Percentiles rank a stretch among this genome's conserved stretches.
phyloP scores from a whole-genome alignment of 1,284 basidiomycete genomes.

The Sanguinoderma infundibulare region DNA sequence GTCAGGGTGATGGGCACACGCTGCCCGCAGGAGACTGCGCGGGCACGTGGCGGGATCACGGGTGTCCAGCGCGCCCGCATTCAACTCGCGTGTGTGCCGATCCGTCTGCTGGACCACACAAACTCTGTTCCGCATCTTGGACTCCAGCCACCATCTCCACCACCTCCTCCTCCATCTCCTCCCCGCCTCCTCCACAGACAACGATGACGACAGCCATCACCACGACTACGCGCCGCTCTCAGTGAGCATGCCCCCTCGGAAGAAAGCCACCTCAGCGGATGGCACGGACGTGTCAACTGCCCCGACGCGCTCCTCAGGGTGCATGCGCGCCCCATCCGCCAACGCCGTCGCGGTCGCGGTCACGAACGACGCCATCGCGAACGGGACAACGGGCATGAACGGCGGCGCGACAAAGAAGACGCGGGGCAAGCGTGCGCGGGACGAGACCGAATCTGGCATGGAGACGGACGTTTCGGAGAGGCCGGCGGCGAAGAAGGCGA shows the following conservation, averaged over 20 bases:
- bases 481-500: slow-evolving; percentile 1
- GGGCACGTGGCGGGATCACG: no score
- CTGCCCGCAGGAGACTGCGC: neutral
- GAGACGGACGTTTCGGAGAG: slow-evolving; percentile 24
- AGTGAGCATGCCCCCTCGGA: slow-evolving; percentile 36
- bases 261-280: slow-evolving; percentile 29
- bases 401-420: slow-evolving; percentile 15
- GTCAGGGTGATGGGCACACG: neutral
- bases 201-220: neutral
- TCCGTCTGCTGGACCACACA: neutral
- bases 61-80: slow-evolving; percentile 9
- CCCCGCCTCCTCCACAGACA: neutral
- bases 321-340: slow-evolving; percentile 26
- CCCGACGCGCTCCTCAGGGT: slow-evolving; percentile 24
- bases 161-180: no score
- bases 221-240: neutral
- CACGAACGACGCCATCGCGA: slow-evolving; percentile 18
- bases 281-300: neutral
- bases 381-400: slow-evolving; percentile 12
- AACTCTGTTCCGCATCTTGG: neutral
- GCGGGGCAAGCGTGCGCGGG: slow-evolving; percentile 33
- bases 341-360: slow-evolving; percentile 29
- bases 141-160: neutral
- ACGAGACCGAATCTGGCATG: slow-evolving; percentile 27
- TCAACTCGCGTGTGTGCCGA: slow-evolving; percentile 8